Evolutionary conservation across 2,329 filamentous ascomycete species (phyloP).

Genomic region (Kalaharituber pfeilii): DNA sequence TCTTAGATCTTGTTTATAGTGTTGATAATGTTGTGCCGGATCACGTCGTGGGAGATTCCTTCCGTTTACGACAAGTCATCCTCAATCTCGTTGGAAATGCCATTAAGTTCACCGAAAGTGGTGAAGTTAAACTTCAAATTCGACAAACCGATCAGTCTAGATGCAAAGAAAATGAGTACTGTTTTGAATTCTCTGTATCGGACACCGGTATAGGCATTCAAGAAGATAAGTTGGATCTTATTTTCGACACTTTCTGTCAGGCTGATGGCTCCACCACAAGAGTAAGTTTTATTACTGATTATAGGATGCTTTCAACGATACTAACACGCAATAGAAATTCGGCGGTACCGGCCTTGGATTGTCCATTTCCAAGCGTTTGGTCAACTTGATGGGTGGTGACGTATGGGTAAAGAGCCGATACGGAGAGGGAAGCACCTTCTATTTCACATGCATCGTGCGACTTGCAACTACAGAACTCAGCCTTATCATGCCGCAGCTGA

Average conservation of each 20-base stretch:
- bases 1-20: constrained; percentile 78
- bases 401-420: constrained; percentile 92
- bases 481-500: constrained; percentile 64
- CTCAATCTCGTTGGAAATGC: constrained; percentile 94
- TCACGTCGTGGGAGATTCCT: constrained; percentile 89
- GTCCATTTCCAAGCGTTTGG: constrained; percentile 85
- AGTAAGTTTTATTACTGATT: not conserved
- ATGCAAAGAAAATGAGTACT: constrained; percentile 58
- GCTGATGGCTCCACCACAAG: constrained; percentile 84
- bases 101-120: constrained; percentile 96
- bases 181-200: constrained; percentile 86
- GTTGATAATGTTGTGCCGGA: constrained; percentile 88
- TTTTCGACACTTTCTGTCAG: constrained; percentile 98
- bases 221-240: constrained; percentile 83
- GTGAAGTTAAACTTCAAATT: constrained; percentile 90
- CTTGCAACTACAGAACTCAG: constrained; percentile 62
- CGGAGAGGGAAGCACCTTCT: constrained; percentile 83
- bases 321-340: constrained; percentile 53
- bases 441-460: constrained; percentile 85
- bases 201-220: constrained; percentile 96
- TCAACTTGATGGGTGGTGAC: constrained; percentile 90
- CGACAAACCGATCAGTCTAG: constrained; percentile 49
- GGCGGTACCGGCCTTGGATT: constrained; percentile 85
- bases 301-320: not conserved
- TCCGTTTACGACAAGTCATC: constrained; percentile 90